phyloP scores from a whole-genome alignment of 73 alveolate genomes.

The Paramecium bursaria region DNA sequence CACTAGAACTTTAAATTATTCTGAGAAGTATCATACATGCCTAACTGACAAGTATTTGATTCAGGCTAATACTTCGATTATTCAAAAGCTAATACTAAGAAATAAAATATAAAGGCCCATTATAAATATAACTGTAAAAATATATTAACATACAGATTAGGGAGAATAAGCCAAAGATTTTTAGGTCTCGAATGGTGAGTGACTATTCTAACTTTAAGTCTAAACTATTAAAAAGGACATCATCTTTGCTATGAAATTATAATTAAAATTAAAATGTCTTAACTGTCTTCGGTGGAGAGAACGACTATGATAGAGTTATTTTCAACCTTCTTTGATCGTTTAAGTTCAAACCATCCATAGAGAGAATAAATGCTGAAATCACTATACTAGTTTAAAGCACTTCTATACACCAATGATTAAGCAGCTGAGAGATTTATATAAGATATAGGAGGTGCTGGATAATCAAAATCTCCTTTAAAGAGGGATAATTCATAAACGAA shows the following conservation, averaged over 20 bases:
- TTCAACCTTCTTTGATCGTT: conserved; percentile 58
- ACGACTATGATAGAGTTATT: conserved; percentile 58
- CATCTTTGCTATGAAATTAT: conserved; percentile 6
- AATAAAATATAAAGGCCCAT: conserved; percentile 10
- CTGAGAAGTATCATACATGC: background rate
- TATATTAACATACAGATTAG: no score
- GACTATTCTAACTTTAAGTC: no score
- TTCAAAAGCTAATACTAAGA: background rate
- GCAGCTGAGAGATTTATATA: conserved; percentile 18
- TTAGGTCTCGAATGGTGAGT: no score
- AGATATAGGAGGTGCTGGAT: background rate
- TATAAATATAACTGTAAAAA: background rate
- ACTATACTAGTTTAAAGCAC: conserved; percentile 45
- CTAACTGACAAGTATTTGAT: background rate
- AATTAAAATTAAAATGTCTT: conserved; percentile 31
- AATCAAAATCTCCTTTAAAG: conserved; percentile 43
- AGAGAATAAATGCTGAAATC: conserved; percentile 60
- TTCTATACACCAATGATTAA: conserved; percentile 47
- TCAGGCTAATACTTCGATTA: conserved; percentile 2
- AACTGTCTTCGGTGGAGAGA: conserved; percentile 67
- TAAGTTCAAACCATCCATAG: conserved; percentile 37
- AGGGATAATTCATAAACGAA: conserved; percentile 59
- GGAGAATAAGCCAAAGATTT: no score
- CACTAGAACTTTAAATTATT: conserved; percentile 28
- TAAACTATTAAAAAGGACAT: no score